Percentiles rank a stretch among this genome's conserved stretches.
phyloP scores from a whole-genome alignment of 2,329 filamentous ascomycete genomes.

The Neurospora sp. region DNA sequence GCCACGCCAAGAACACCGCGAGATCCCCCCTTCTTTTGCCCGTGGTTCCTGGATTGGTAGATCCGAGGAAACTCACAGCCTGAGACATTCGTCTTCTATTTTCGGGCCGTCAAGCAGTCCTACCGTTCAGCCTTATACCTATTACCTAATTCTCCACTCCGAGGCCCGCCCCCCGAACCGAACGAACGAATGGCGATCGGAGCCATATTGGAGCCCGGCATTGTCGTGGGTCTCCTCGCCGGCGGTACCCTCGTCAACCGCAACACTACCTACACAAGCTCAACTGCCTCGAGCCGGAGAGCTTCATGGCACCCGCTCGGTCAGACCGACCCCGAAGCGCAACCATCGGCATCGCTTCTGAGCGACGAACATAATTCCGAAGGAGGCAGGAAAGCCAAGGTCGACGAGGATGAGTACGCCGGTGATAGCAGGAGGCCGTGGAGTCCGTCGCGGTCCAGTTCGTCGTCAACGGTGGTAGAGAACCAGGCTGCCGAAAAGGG shows the following conservation, averaged over 20 bases:
- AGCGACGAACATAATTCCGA: constrained; percentile 11
- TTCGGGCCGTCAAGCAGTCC: background rate
- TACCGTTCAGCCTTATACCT: background rate
- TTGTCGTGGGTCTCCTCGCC: constrained; percentile 49
- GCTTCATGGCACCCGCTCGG: constrained; percentile 7
- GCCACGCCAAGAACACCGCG: background rate
- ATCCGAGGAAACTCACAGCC: background rate
- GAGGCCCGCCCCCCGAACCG: background rate
- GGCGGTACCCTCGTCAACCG: constrained; percentile 54
- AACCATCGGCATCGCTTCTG: constrained; percentile 21
- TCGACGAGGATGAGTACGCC: constrained; percentile 11
- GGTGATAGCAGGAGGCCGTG: constrained; percentile 8
- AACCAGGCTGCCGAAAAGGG: constrained; percentile 1
- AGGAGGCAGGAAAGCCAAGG: constrained; percentile 6
- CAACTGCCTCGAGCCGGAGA: constrained; percentile 14
- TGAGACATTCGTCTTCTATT: background rate
- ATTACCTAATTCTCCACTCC: background rate
- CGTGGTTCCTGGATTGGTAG: background rate
- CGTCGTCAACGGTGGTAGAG: constrained; percentile 15
- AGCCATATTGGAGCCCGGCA: constrained; percentile 49
- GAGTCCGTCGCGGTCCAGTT: constrained; percentile 14
- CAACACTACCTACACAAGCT: constrained; percentile 20
- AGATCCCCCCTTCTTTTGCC: background rate
- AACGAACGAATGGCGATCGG: constrained; percentile 32
- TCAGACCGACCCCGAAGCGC: constrained; percentile 14